Conservation (phyloP, 2,329 filamentous ascomycete genomes). For the Lizonia empirigonia region DNA sequence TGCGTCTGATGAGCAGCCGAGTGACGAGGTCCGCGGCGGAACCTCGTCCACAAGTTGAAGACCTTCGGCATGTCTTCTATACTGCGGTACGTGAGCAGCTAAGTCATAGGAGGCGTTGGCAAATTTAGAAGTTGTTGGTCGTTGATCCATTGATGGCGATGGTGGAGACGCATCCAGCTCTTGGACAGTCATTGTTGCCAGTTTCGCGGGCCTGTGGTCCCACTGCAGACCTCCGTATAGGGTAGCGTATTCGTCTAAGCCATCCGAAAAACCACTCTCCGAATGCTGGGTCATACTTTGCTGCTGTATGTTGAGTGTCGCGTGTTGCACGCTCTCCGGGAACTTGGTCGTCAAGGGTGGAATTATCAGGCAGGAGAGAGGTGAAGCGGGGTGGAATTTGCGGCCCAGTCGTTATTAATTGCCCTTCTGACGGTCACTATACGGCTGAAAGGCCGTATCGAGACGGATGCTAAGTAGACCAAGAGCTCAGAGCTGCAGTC, state of each 20-base stretch:
- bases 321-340: not conserved
- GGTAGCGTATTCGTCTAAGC: slow-evolving; percentile 3
- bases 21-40: slow-evolving; percentile 2
- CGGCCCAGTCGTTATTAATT: not conserved
- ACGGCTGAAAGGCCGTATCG: slow-evolving; percentile 2
- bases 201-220: slow-evolving; percentile 5
- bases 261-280: slow-evolving; percentile 8
- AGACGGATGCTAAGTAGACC: not conserved
- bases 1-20: slow-evolving; percentile 1
- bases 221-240: slow-evolving; percentile 9
- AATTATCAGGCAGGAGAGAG: slow-evolving; percentile 1
- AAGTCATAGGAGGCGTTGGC: slow-evolving; percentile 16
- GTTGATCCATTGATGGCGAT: not conserved
- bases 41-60: slow-evolving; percentile 11
- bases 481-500: not conserved
- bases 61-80: slow-evolving; percentile 15
- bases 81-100: slow-evolving; percentile 13
- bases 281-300: not conserved
- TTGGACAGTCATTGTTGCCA: slow-evolving; percentile 6
- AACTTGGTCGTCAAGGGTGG: slow-evolving; percentile 2
- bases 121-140: slow-evolving; percentile 1
- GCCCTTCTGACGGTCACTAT: slow-evolving; percentile 1
- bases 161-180: slow-evolving; percentile 6
- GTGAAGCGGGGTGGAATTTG: slow-evolving; percentile 3
- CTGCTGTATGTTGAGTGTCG: slow-evolving; percentile 11